These are phyloP conservation scores for Aurinia saxatilis DNA, from an alignment of 345 rosid species.

Conservation along the genomic window DNA sequence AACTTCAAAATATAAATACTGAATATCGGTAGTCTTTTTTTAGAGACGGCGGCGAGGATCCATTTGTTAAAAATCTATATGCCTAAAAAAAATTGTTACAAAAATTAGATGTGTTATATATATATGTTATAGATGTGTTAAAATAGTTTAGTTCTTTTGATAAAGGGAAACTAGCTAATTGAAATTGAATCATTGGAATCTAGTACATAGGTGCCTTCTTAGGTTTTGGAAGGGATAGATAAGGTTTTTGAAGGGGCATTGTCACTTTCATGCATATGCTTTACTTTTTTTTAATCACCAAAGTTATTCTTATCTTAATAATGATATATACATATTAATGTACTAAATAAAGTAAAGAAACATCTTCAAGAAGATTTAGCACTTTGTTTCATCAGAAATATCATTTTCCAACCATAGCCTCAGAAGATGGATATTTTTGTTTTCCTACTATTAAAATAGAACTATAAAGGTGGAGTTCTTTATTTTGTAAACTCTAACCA, in stretches of 20 bases:
- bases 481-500: no score
- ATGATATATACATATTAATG: background rate
- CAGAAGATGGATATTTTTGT: background rate
- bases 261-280: conserved; percentile 26
- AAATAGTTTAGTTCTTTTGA: background rate
- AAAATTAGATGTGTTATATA: no score
- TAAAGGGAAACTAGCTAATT: background rate
- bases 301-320: conserved; percentile 21
- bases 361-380: background rate
- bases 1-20: no score
- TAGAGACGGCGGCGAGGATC: no score
- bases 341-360: background rate
- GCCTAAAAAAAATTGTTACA: no score
- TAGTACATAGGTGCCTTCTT: conserved; percentile 25
- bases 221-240: conserved; percentile 30
- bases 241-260: conserved; percentile 27
- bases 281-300: conserved; percentile 3
- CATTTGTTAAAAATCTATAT: no score
- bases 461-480: background rate
- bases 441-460: no score
- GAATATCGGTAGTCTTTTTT: no score
- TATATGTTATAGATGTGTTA: background rate
- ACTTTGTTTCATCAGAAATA: conserved; percentile 13
- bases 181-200: conserved; percentile 10
- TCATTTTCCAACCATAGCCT: background rate